These are phyloP conservation scores for Taiozyma onychis DNA, from an alignment of 1,139 yeast species.

Conservation along the genomic window DNA sequence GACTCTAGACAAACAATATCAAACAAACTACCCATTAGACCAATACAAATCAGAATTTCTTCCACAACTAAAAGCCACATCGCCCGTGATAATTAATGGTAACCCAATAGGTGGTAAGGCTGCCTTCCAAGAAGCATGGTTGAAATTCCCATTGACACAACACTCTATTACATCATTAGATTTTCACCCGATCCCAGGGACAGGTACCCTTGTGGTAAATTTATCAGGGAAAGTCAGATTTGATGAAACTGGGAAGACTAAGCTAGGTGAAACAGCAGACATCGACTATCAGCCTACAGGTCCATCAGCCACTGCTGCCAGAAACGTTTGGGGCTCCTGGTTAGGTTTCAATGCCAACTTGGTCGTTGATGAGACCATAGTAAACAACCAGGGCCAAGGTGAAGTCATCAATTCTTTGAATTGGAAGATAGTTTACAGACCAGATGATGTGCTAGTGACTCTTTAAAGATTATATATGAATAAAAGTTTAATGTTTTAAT, in stretches of 20 bases:
- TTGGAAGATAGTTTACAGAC: constrained; percentile 60
- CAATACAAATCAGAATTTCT: constrained; percentile 43
- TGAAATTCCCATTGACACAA: constrained; percentile 51
- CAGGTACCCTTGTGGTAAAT: constrained; percentile 48
- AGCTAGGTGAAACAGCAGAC: constrained; percentile 57
- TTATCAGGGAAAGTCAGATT: constrained; percentile 63
- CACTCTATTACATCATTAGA: constrained; percentile 62
- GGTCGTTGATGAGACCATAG: constrained; percentile 53
- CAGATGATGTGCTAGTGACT: constrained; percentile 42
- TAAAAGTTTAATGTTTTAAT: neutral
- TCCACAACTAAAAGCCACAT: constrained; percentile 38
- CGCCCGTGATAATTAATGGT: constrained; percentile 58
- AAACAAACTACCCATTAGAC: constrained; percentile 33
- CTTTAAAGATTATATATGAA: constrained; percentile 1
- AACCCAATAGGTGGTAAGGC: constrained; percentile 55
- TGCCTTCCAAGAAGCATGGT: constrained; percentile 63
- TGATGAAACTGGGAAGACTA: constrained; percentile 66
- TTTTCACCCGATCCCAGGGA: constrained; percentile 67
- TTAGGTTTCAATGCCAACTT: constrained; percentile 58
- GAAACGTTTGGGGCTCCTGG: constrained; percentile 58
- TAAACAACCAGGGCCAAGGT: constrained; percentile 32
- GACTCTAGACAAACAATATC: constrained; percentile 31
- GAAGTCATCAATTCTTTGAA: constrained; percentile 49
- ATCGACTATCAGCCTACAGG: constrained; percentile 16
- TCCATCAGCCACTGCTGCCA: constrained; percentile 2